Evolutionary conservation across 148 eudicot genomes (phyloP).

Genomic region (Rhododendron kiyosumense): DNA sequence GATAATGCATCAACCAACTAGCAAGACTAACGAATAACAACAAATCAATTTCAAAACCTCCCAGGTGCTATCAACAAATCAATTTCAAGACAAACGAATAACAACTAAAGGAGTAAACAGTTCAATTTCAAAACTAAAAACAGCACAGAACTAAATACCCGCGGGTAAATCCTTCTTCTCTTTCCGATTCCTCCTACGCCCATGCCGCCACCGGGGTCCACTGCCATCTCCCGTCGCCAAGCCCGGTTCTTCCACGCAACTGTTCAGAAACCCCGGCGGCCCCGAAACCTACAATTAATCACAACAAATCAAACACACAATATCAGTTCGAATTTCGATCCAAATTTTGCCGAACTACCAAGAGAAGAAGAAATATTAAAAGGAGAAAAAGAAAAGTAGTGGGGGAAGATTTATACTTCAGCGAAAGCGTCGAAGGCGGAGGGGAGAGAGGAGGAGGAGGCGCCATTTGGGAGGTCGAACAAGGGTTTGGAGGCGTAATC

Average conservation of each 20-base stretch:
- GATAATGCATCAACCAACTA: not conserved
- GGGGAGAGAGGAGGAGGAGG: constrained; percentile 51
- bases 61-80: no score
- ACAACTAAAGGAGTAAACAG: not conserved
- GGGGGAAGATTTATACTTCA: constrained; percentile 40
- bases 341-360: not conserved
- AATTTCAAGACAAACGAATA: not conserved
- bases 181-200: constrained; percentile 43
- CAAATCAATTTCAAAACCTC: no score
- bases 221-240: constrained; percentile 19
- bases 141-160: constrained; percentile 30
- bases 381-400: not conserved
- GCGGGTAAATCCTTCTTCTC: constrained; percentile 74
- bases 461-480: constrained; percentile 32
- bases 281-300: constrained; percentile 62
- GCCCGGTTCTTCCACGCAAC: constrained; percentile 44
- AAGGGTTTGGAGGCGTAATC: constrained; percentile 36
- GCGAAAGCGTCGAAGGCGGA: constrained; percentile 84
- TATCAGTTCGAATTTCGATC: not conserved
- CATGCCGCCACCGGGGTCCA: constrained; percentile 43
- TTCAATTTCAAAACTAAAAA: not conserved
- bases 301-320: not conserved
- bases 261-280: constrained; percentile 80
- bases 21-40: no score
- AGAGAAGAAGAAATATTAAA: not conserved